Base-by-base conservation (phyloP, 495 filamentous ascomycete species). In the Tuber indicum region DNA sequence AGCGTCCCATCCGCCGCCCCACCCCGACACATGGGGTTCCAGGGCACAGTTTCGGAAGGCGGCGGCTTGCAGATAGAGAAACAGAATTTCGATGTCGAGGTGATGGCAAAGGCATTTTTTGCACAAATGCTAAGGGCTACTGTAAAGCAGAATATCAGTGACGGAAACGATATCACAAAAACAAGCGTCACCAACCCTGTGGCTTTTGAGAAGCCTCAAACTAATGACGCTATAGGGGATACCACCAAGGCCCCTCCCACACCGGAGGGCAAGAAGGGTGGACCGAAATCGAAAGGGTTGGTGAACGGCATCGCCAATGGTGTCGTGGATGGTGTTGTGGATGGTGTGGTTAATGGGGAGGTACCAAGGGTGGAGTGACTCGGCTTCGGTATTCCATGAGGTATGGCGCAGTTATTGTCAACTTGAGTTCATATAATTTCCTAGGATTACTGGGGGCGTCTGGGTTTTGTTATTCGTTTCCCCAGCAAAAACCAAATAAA, bases 1-100 rank as follows among this genome's bases (percentile, higher is more conserved):
- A 49, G 9, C 41, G 39, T n/a, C 62, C 62, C 47, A 23, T 21
- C 62, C 23, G 26, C 17, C 43, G 17, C 62, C 45, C 71, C 16
- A 21, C 72, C 58, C 47, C 66, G 41, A 74, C 58, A 45, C 72
- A 36, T 75, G 45, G 76, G 47, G 44, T 69, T 79, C 44, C 72
- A 79, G 74, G 72, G 75, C 44, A 44, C 74, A 14, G 76, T 79
- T 47, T 32, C 23, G 46, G 71, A 74, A 43, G 23, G 32, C 42
- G 44, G 75, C 10, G 72, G 71, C n/a, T 62, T 74, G 26, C n/a
- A 72, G 43, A 49, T 74, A 39, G 71, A 73, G 32, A 62, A 73
- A 43, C 43, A 44, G 73, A 73, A 44, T n/a, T 49, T 78, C 42
- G 75, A 78, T 39, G 17, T 70, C 19, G 66, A 78, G 43, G 44